A percentile compares a stretch with the other conserved stretches of the same genome.
These are phyloP conservation scores for Globisporangium cederbergense DNA, from an alignment of 352 stramenopile species.

Conservation along the genomic window DNA sequence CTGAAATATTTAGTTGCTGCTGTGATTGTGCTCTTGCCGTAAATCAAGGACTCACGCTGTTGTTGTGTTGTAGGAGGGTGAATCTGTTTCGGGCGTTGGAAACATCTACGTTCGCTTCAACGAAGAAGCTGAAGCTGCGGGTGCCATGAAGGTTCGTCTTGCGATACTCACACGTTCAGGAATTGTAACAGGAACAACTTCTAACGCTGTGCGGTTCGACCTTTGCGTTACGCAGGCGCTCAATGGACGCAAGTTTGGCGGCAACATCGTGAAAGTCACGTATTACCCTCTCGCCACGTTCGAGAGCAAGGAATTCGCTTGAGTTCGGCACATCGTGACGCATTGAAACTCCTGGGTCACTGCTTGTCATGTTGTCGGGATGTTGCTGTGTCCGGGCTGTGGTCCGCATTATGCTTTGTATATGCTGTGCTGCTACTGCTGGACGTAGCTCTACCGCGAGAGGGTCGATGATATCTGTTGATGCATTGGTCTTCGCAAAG, in stretches of 20 bases:
- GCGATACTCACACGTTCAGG: background rate
- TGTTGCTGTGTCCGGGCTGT: conserved; percentile 1
- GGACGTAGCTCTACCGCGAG: conserved; percentile 4
- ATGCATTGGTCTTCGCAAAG: conserved; percentile 6
- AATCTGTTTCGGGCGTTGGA: conserved; percentile 55
- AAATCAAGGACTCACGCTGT: background rate
- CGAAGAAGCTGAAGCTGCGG: conserved; percentile 47
- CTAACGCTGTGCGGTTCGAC: background rate
- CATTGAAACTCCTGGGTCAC: background rate
- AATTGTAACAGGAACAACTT: background rate
- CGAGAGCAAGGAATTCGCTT: conserved; percentile 60
- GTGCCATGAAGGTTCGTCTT: conserved; percentile 65
- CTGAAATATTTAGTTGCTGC: background rate
- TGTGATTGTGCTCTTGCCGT: conserved; percentile 2
- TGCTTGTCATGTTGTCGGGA: background rate
- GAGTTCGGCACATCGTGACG: background rate
- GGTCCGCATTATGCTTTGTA: conserved; percentile 10
- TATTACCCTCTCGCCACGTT: conserved; percentile 78
- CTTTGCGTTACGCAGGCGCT: conserved; percentile 39
- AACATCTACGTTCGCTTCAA: conserved; percentile 82
- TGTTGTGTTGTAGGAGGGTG: conserved; percentile 42
- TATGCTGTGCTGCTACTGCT: conserved; percentile 13
- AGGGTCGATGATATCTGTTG: conserved; percentile 2
- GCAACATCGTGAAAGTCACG: conserved; percentile 80
- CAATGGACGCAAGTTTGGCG: conserved; percentile 83